Base-by-base conservation (phyloP, 1,284 basidiomycete species). In the Ceratobasidium sp. region DNA sequence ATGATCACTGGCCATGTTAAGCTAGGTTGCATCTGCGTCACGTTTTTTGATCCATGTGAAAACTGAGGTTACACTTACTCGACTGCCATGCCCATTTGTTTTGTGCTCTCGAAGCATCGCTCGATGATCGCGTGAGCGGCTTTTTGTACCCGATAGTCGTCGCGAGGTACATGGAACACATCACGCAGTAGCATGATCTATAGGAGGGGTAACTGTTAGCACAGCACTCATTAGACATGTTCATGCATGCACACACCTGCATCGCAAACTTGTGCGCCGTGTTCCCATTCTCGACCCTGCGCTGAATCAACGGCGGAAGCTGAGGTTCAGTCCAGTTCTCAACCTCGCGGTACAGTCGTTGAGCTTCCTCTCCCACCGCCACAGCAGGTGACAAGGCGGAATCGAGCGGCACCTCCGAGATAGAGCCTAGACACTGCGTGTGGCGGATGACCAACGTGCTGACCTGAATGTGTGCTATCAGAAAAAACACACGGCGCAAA, bases 1-100 rank as follows among this genome's bases (percentile, higher is more conserved):
- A 87, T 87, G 79, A 87, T 86, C 66, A 86, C 85, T 27, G 85
- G 86, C 87, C 86, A 87, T 66, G 85, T 87, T 77, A 87, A 82
- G 77, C 86, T 86, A 80, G 57, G 68, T 65, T 55, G 33, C 48
- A 18, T 23, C 55, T 27, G 33, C 33, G 23, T 68, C 35, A 75
- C 30, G 35, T 41, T 30, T 30, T 55, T 70, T 62, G 57, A 70
- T 66, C 52, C 77, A 62, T 48, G 67, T 78, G 38, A 67, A 59
- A 79, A 20, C 16, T 8, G 30, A 50, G 52, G 27, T n/a, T 54
- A 41, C n/a, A 79, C 79, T 74, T 80, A 86, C 86, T 85, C 85
- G 77, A 83, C 82, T 33, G 83, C 82, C 84, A 84, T 85, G 68
- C 79, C 79, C 55, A 81, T 71, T 41, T 79, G 82, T 78, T 81